These are phyloP conservation scores for Collariella sp. DNA, from an alignment of 495 filamentous ascomycete genomes.

Conservation along the genomic window DNA sequence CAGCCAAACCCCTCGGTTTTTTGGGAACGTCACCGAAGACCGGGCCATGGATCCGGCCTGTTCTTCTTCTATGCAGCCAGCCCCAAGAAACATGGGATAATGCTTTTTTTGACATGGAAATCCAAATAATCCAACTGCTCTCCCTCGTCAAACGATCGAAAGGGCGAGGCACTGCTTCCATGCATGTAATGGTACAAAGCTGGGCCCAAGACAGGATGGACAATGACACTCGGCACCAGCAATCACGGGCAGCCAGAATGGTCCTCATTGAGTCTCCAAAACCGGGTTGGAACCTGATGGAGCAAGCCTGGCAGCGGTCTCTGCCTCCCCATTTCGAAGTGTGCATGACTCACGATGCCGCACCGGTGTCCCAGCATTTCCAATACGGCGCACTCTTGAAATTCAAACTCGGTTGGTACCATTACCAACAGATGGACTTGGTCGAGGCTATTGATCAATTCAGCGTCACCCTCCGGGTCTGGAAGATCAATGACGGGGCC, in stretches of 20 bases:
- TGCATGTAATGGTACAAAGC: constrained; percentile 17
- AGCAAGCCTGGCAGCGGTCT: not conserved
- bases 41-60: not conserved
- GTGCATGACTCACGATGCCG: not conserved
- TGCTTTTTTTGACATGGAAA: not conserved
- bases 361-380: not conserved
- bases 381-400: not conserved
- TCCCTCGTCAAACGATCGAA: constrained; percentile 8
- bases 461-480: not conserved
- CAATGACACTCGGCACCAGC: not conserved
- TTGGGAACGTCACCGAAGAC: not conserved
- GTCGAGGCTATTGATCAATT: not conserved
- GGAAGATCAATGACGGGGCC: not conserved
- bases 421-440: not conserved
- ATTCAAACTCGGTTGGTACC: constrained; percentile 5
- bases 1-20: not conserved
- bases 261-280: constrained; percentile 4
- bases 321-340: not conserved
- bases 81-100: constrained; percentile 1
- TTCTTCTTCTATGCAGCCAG: not conserved
- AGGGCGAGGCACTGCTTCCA: not conserved
- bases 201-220: constrained; percentile 14
- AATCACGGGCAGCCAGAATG: not conserved
- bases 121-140: constrained; percentile 4
- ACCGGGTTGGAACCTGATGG: not conserved